phyloP scores from a whole-genome alignment of 176 grass and related monocot species.

The Rhipidocladum racemiflorum region DNA sequence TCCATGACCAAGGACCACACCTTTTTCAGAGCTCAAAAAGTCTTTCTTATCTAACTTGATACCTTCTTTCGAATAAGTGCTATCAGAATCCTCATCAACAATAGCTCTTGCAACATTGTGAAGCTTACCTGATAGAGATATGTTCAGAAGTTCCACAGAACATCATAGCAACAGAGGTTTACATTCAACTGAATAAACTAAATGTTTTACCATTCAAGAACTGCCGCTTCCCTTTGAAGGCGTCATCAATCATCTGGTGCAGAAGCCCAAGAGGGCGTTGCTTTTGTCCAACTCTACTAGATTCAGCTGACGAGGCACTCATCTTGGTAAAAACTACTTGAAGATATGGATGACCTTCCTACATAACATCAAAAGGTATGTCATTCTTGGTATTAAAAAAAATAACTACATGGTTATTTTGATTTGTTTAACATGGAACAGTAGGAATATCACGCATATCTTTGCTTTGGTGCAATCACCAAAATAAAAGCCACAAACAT shows the following conservation, averaged over 20 bases:
- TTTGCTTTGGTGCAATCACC: constrained; percentile 11
- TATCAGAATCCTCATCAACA: constrained; percentile 77
- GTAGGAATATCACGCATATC: constrained; percentile 6
- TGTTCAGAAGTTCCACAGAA: constrained; percentile 26
- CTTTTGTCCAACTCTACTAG: constrained; percentile 84
- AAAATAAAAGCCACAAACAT: constrained; percentile 15
- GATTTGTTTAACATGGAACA: constrained; percentile 18
- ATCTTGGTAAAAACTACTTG: constrained; percentile 61
- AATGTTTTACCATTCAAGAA: constrained; percentile 84
- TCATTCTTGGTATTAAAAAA: constrained; percentile 21
- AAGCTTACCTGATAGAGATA: constrained; percentile 73
- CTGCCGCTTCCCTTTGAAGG: constrained; percentile 89
- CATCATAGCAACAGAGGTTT: constrained; percentile 30
- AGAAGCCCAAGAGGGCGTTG: constrained; percentile 89
- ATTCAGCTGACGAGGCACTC: constrained; percentile 54
- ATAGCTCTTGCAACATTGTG: constrained; percentile 97
- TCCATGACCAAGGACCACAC: constrained; percentile 72
- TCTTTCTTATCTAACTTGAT: constrained; percentile 52
- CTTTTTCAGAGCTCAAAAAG: constrained; percentile 63
- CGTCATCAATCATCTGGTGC: constrained; percentile 96
- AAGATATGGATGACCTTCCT: constrained; percentile 72
- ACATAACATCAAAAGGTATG: constrained; percentile 33
- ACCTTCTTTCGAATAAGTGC: constrained; percentile 51
- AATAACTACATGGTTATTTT: neutral
- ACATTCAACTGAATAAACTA: constrained; percentile 33